Evolutionary conservation across 163 green algal species (phyloP), one percentile per base, ranked within the genome.

Genomic region (Scenedesmus sp.): DNA sequence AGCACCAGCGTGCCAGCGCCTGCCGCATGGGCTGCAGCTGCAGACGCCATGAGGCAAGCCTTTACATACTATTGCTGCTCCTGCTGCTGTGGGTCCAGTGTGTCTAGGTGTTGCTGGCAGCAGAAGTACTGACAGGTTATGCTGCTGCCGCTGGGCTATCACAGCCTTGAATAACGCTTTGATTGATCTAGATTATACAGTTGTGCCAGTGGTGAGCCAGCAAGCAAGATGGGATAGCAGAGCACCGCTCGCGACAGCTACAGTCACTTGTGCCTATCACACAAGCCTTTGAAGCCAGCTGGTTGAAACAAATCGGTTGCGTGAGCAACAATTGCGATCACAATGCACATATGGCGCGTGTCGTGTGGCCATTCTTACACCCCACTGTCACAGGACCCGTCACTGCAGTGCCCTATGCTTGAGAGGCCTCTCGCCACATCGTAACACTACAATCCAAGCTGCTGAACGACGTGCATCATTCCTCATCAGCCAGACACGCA

Each of bases 1-100:
- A 86, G 81, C 81, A 86, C 81, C 18, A 86, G 81, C 16, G 81
- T 86, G 54, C 84, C 84, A 67, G 66, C 64, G 12, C 20, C 85
- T n/a, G 7, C 77, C 2, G 15, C 18, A 86, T 86, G 81, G 0
- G 10, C 46, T 57, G 15, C 76, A 20, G 76, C 76, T 84, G 76
- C 77, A 62, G 77, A 85, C 12, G 76, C 76, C 77, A 85, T 85
- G 77, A 9, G 12, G 46, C 77, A 59, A 57, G 77, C 46, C 46
- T 79, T 46, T 79, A 79, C 70, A 79, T 79, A 8, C 70, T 85
- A 59, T 9, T 85, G 1, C 8, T n/a, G 46, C 34, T n/a, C 8
- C 77, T 85, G 77, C 77, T 59, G 77, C 77, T 85, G 7, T 59
- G 10, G 4, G 77, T n/a, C 13, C 77, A 62, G 7, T 59, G 10